Conservation (phyloP, 257 asterid species). For the Petunia axillaris region DNA sequence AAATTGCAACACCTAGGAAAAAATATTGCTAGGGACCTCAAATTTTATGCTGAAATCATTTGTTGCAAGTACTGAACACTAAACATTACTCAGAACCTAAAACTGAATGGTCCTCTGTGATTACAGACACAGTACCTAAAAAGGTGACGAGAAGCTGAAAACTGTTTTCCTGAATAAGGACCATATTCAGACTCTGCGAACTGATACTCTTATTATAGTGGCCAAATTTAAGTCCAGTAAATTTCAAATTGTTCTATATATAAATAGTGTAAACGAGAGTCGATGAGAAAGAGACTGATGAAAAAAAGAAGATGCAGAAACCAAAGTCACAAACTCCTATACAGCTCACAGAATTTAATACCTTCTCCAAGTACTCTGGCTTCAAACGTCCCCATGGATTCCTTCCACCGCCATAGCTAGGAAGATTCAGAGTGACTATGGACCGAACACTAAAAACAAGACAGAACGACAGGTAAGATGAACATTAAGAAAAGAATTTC, state of each 20-base stretch:
- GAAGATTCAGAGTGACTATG: slow-evolving; percentile 85
- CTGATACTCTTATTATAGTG: background rate
- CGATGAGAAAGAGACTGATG: background rate
- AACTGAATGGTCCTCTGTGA: background rate
- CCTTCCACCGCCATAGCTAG: slow-evolving; percentile 97
- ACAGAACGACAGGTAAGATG: slow-evolving; percentile 25
- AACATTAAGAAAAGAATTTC: slow-evolving; percentile 3
- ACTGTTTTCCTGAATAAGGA: background rate
- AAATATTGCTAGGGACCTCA: background rate
- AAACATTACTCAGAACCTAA: slow-evolving; percentile 4
- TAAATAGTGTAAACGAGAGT: background rate
- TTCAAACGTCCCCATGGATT: slow-evolving; percentile 91
- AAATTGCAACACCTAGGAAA: background rate
- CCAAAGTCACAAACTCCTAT: slow-evolving; percentile 13
- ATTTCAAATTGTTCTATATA: background rate
- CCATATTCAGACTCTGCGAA: background rate
- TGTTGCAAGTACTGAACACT: background rate
- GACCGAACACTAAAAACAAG: slow-evolving; percentile 78
- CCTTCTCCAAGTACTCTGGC: slow-evolving; percentile 87
- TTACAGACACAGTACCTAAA: background rate
- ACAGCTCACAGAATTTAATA: slow-evolving; percentile 30
- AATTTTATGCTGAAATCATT: background rate
- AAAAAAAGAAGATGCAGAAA: background rate
- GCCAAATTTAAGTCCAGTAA: background rate
- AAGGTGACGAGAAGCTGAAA: slow-evolving; percentile 14